Percentiles rank a stretch among this genome's conserved stretches.
phyloP scores from a whole-genome alignment of 2,329 filamentous ascomycete species.

The Colletotrichum gigasporum region DNA sequence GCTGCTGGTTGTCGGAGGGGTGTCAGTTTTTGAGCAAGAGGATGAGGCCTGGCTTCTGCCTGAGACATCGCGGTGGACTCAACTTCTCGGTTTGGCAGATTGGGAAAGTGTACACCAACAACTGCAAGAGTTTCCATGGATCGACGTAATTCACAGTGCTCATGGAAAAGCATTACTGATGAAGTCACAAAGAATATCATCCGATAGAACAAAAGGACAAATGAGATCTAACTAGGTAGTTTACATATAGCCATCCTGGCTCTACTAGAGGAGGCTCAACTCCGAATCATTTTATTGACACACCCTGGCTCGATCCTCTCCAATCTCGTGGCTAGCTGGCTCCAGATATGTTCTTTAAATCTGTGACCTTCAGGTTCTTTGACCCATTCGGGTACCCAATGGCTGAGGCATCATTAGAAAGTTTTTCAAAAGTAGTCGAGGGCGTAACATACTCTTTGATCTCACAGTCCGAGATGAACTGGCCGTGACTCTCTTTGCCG shows the following conservation, averaged over 20 bases:
- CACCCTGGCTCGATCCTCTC: background rate
- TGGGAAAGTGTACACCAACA: background rate
- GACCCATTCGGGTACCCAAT: background rate
- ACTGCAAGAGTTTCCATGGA: background rate
- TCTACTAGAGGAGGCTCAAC: background rate
- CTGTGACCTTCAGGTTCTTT: background rate
- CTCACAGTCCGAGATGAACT: conserved; percentile 35
- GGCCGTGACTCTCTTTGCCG: conserved; percentile 41
- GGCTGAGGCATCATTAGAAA: background rate
- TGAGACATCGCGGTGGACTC: background rate
- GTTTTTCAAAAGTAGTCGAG: no score
- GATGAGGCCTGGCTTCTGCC: background rate
- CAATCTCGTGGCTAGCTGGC: background rate
- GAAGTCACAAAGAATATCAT: background rate
- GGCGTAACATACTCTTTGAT: conserved; percentile 35
- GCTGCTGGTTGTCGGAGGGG: background rate
- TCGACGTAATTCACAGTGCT: background rate
- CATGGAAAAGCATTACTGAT: background rate
- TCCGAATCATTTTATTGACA: background rate
- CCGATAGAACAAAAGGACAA: background rate
- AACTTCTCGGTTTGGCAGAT: background rate
- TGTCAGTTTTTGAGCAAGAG: background rate
- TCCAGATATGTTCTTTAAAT: background rate
- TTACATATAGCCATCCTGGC: no score
- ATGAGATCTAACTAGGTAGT: background rate